Evolutionary conservation across 2,329 filamentous ascomycete genomes (phyloP), one percentile per base, ranked within the genome.

Genomic region (Aureobasidium sp.): DNA sequence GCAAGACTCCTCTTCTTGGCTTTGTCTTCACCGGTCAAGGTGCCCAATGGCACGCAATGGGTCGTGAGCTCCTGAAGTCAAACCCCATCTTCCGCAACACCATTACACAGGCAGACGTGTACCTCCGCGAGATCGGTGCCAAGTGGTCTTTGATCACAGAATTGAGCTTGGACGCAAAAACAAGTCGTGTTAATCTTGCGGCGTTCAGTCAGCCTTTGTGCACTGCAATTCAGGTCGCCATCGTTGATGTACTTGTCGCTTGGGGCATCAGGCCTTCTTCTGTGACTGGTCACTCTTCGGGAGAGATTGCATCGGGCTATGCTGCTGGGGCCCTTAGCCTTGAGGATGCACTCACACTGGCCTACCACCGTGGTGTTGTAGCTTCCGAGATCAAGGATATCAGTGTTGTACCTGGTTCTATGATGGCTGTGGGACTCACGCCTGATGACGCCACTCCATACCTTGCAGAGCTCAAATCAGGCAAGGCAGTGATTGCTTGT

Each of bases 201-300:
- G 29, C 29, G 5, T 16, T 48, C 5, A 22, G n/a, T 0, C 78
- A 81, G 56, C 74, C 79, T 0, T 60, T 79, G 1, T 79, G 74
- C 48, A 80, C 78, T 0, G 77, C 78, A 0, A 37, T 82, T 1
- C 79, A 81, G 57, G 66, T 81, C 2, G 77, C 66, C 0, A 58
- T 78, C 0, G 64, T 74, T 0, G 66, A 74, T 12, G 58, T 71
- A 0, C 64, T 77, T 0, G 10, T 11, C 12, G 38, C 55, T 8
- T 62, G 58, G 57, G 53, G 49, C 6, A 53, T 67, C 10, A 4
- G 8, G 7, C 62, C 65, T 3, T 21, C 17, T 10, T 51, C 55
- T 11, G 61, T 63, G 0, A 55, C 63, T 24, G 66, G 66, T 4
- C 66, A 68, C 51, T 64, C 60, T 2, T 57, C 42, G n/a, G 66